Evolutionary conservation across 768 basidiomycete genomes (phyloP), one percentile per base, ranked within the genome.

Genomic region (Rhodotorula graminis): DNA sequence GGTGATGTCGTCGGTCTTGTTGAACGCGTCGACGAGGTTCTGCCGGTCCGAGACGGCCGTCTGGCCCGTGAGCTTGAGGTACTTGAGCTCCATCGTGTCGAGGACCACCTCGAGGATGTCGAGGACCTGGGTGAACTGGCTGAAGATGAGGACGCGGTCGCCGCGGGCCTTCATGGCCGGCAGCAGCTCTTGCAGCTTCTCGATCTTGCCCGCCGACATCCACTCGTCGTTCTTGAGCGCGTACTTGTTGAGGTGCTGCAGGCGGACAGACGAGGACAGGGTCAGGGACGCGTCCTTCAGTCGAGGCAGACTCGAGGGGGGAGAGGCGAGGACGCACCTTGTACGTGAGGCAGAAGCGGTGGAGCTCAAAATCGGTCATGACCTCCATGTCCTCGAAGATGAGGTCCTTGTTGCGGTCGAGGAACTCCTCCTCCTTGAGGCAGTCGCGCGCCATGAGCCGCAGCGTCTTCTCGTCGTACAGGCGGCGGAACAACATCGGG

Each of bases 311-410:
- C 3, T 16, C 19, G 19, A 23, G 8, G 25, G 21, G 3, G n/a
- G 40, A n/a, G n/a, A n/a, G 2, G 16, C 18, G 47, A 37, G 29
- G 52, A 23, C 85, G 53, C 67, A 93, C 93, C 86, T 91, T 92
- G 83, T 95, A 95, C 19, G 87, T 87, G 61, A 86, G 85, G 78
- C 90, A 90, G 80, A 94, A 95, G 55, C 86, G 82, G 78, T 96
- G 92, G 49, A 99, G 84, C 82, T 98, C 96, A 15, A 93, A 89
- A 81, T 99, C 96, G 57, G 93, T 95, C 95, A 98, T 98, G 29
- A 96, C 89, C 77, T 77, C 75, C 90, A 99, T 92, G 81, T 99
- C 96, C 81, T 99, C 96, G 79, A 92, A 91, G 68, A 99, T 92
- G 72, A 88, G 86, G 46, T 93, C 87, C 77, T 88, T 91, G 57